Conservation (phyloP, 495 filamentous ascomycete species). For the Penicillium psychrofluorescens region DNA sequence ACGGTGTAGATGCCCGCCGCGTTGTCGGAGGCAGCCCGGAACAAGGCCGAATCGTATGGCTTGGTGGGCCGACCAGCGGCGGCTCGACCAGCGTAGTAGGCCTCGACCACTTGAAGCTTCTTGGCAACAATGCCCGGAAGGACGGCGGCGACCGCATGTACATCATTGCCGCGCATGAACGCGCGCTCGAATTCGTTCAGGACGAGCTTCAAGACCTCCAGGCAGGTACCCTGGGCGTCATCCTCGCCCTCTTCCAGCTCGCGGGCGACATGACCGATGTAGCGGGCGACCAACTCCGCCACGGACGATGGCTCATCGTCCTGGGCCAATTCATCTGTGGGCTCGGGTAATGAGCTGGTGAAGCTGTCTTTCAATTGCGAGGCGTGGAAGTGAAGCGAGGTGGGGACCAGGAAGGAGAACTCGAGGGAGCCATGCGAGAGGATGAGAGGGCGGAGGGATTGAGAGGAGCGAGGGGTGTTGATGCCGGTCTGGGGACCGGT, state of each 20-base stretch:
- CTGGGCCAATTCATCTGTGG: slow-evolving; percentile 93
- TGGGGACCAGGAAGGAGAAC: slow-evolving; percentile 88
- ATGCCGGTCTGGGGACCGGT: slow-evolving; percentile 88
- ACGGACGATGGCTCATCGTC: slow-evolving; percentile 96
- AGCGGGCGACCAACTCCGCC: slow-evolving; percentile 82
- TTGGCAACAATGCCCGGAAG: slow-evolving; percentile 84
- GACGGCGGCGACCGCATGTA: slow-evolving; percentile 78
- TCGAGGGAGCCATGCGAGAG: slow-evolving; percentile 91
- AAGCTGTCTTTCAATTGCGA: slow-evolving; percentile 87
- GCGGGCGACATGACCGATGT: slow-evolving; percentile 77
- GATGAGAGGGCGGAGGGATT: slow-evolving; percentile 81
- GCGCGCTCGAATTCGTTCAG: slow-evolving; percentile 93
- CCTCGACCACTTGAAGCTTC: slow-evolving; percentile 76
- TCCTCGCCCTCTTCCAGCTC: slow-evolving; percentile 90
- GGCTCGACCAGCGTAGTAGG: slow-evolving; percentile 84
- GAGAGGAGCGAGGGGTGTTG: slow-evolving; percentile 87
- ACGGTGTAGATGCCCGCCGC: slow-evolving; percentile 79
- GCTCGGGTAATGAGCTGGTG: slow-evolving; percentile 69
- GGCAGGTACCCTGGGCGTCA: slow-evolving; percentile 71
- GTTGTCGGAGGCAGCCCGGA: slow-evolving; percentile 77
- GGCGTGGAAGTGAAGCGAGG: slow-evolving; percentile 89
- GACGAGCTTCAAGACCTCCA: slow-evolving; percentile 80
- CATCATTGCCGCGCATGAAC: slow-evolving; percentile 91
- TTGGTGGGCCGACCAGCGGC: slow-evolving; percentile 76
- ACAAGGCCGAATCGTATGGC: slow-evolving; percentile 84